Evolutionary conservation across 306 rosid genomes (phyloP), one percentile per base, ranked within the genome.

Genomic region (Trifolium fragiferum): DNA sequence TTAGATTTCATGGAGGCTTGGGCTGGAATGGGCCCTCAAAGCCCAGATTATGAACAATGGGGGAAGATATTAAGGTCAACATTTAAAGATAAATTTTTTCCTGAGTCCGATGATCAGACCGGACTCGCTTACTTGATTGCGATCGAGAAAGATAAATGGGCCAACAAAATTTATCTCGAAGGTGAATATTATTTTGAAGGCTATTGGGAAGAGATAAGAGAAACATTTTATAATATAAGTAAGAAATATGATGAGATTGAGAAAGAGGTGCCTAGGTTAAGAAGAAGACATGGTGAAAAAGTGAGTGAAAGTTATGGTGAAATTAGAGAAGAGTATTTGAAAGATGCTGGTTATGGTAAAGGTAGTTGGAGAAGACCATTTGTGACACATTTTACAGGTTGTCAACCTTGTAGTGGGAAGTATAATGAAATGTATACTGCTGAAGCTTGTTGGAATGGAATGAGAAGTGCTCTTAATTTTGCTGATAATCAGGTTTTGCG

Each of bases 21-120:
- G 98, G 94, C 96, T 74, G 62, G 77, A 33, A 91, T 93, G 97
- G 98, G 97, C 81, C 98, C 97, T n/a, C 94, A 87, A 21, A 83
- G 83, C 0, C 89, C 94, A 0, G 72, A 91, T 0, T 93, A 89
- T 79, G 79, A 87, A 15, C 73, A 80, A 5, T 91, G 98, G 98
- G 98, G 98, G 0, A 8, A 74, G 6, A 84, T 49, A 7, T 87
- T 85, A 1, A 68, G 86, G 47, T 55, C 87, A 30, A 76, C 85
- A 9, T 93, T 93, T 61, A 86, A 87, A 64, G 96, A 93, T 86
- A 93, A 91, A 86, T 23, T 64, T 37, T 93, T 81, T 25, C 91
- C 94, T 2, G 94, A 91, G 84, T 92, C 98, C 1, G 98, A 93
- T 25, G 98, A 93, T 82, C 97, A 93, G 82, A 86, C 94, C 83